Percentiles rank a stretch among this genome's conserved stretches.
phyloP scores from a whole-genome alignment of 148 eudicot species.

The Arbutus unedo region DNA sequence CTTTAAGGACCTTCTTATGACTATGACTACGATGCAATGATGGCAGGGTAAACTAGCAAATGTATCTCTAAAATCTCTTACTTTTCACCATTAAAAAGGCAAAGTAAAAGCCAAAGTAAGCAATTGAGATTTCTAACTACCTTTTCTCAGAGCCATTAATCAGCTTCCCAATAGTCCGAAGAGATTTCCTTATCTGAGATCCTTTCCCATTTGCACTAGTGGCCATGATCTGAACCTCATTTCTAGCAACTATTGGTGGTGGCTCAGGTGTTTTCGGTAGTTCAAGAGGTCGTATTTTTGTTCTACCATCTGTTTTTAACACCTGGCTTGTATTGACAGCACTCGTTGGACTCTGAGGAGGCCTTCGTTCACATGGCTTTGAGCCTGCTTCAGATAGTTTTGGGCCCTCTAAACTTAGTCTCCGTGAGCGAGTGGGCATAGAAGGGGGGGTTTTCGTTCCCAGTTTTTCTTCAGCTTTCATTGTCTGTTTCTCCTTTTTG shows the following conservation, averaged over 20 bases:
- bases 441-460: constrained; percentile 44
- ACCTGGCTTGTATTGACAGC: constrained; percentile 14
- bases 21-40: too few species aligned
- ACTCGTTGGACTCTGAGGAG: constrained; percentile 28
- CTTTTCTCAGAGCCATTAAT: constrained; percentile 84
- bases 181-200: constrained; percentile 80
- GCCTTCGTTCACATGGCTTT: constrained; percentile 16
- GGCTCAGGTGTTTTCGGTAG: constrained; percentile 51
- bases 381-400: constrained; percentile 25
- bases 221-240: constrained; percentile 21
- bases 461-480: constrained; percentile 21
- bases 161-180: constrained; percentile 75
- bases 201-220: constrained; percentile 44
- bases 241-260: constrained; percentile 20
- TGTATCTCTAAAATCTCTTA: not conserved
- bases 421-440: constrained; percentile 37
- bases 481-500: constrained; percentile 21
- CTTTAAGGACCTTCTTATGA: not conserved
- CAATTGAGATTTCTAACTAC: constrained; percentile 22
- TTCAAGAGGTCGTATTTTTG: constrained; percentile 30
- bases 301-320: constrained; percentile 22
- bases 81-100: not conserved
- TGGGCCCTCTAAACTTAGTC: constrained; percentile 72
- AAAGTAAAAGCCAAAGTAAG: not conserved
- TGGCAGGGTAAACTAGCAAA: not conserved